A percentile compares a stretch with the other conserved stretches of the same genome.
phyloP scores from a whole-genome alignment of 2,329 filamentous ascomycete genomes.

The Cytospora schulzeri region DNA sequence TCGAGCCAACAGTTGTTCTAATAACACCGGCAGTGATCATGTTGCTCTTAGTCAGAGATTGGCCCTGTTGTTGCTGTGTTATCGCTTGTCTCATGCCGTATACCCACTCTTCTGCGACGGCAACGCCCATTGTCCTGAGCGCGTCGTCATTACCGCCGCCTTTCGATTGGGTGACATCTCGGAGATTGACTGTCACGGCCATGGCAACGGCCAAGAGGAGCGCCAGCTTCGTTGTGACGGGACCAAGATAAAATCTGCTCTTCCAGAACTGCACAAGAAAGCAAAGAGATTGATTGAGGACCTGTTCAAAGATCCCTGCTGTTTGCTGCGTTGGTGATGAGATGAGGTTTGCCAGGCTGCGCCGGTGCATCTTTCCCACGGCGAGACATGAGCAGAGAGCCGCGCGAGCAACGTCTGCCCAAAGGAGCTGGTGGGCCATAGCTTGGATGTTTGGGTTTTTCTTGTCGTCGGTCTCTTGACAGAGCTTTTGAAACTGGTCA shows the following conservation, averaged over 20 bases:
- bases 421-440: slow-evolving; percentile 28
- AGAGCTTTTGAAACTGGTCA: slow-evolving; percentile 28
- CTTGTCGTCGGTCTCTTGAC: background rate
- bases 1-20: no score
- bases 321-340: slow-evolving; percentile 21
- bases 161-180: no score
- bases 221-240: slow-evolving; percentile 20
- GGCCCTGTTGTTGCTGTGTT: no score
- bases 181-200: slow-evolving; percentile 19
- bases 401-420: slow-evolving; percentile 26
- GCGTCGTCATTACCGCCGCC: no score
- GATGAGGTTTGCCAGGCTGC: slow-evolving; percentile 13
- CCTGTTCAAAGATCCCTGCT: slow-evolving; percentile 20
- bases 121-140: no score
- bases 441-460: background rate
- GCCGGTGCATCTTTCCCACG: slow-evolving; percentile 17
- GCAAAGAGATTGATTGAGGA: slow-evolving; percentile 12
- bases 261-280: slow-evolving; percentile 20
- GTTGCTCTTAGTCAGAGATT: no score
- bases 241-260: slow-evolving; percentile 24
- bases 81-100: no score
- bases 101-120: no score
- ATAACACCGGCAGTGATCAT: no score
- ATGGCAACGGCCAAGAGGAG: slow-evolving; percentile 22
- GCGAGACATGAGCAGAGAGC: slow-evolving; percentile 24